phyloP scores from a whole-genome alignment of 805 yeast species.

The Saturnispora gosingensis region DNA sequence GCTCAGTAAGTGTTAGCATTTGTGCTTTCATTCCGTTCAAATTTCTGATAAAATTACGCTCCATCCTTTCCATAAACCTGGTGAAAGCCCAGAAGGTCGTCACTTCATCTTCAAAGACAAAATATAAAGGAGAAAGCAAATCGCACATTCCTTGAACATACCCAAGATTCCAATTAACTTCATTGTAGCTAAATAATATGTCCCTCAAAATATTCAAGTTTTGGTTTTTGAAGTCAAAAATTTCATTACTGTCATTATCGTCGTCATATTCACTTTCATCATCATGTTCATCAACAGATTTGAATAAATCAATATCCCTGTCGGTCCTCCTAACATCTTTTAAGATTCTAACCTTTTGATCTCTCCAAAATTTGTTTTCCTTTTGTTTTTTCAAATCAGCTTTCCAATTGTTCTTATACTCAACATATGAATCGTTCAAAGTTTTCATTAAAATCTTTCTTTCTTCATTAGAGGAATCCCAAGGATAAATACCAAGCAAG shows the following conservation, averaged over 20 bases:
- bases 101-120: slow-evolving; percentile 55
- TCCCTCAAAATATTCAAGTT: slow-evolving; percentile 66
- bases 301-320: slow-evolving; percentile 60
- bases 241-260: slow-evolving; percentile 31
- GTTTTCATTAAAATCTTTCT: slow-evolving; percentile 50
- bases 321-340: slow-evolving; percentile 93
- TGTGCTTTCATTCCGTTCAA: slow-evolving; percentile 91
- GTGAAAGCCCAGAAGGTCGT: slow-evolving; percentile 84
- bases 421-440: slow-evolving; percentile 39
- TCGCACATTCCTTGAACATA: slow-evolving; percentile 99
- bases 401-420: slow-evolving; percentile 65
- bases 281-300: slow-evolving; percentile 24
- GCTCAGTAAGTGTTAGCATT: slow-evolving; percentile 71
- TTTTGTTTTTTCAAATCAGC: slow-evolving; percentile 43
- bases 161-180: slow-evolving; percentile 73
- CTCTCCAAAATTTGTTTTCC: slow-evolving; percentile 69
- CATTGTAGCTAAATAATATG: slow-evolving; percentile 78
- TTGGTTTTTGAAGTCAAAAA: slow-evolving; percentile 60
- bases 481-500: slow-evolving; percentile 72
- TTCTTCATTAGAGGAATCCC: slow-evolving; percentile 73
- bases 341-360: slow-evolving; percentile 82
- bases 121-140: slow-evolving; percentile 76
- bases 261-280: slow-evolving; percentile 30
- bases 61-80: slow-evolving; percentile 89
- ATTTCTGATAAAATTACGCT: slow-evolving; percentile 82